A percentile compares a stretch with the other conserved stretches of the same genome.
Evolutionary conservation across 2,329 filamentous ascomycete genomes (phyloP).

Genomic region (Rutstroemia sp.): DNA sequence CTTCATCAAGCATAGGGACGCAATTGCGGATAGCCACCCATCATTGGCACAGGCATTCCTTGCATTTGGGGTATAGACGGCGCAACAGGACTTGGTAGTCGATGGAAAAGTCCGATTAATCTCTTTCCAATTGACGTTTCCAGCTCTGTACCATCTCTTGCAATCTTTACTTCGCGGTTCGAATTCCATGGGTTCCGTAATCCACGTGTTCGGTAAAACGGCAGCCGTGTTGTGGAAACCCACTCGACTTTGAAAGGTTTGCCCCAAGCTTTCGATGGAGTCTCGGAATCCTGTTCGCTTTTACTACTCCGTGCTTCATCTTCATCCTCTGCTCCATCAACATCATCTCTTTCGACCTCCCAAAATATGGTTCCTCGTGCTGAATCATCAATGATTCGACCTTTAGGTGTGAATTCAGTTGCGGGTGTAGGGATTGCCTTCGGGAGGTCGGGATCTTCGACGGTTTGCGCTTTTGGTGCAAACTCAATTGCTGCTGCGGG

Average conservation of each 20-base stretch:
- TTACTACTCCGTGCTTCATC: slow-evolving; percentile 32
- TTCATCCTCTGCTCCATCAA: slow-evolving; percentile 35
- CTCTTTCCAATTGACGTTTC: slow-evolving; percentile 74
- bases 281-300: slow-evolving; percentile 33
- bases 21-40: slow-evolving; percentile 21
- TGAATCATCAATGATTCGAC: slow-evolving; percentile 86
- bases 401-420: slow-evolving; percentile 70
- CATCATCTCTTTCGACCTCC: slow-evolving; percentile 66
- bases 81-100: slow-evolving; percentile 28
- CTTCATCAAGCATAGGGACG: slow-evolving; percentile 13
- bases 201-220: slow-evolving; percentile 83
- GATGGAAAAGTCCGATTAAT: slow-evolving; percentile 72
- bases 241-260: slow-evolving; percentile 89
- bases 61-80: slow-evolving; percentile 14
- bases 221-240: slow-evolving; percentile 74
- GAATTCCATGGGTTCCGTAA: slow-evolving; percentile 92
- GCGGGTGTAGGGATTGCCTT: slow-evolving; percentile 74
- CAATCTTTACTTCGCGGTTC: slow-evolving; percentile 93
- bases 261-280: slow-evolving; percentile 56
- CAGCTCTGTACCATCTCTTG: slow-evolving; percentile 86
- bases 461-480: slow-evolving; percentile 54
- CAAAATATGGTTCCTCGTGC: slow-evolving; percentile 95
- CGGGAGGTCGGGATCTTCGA: slow-evolving; percentile 58
- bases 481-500: slow-evolving; percentile 62
- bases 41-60: slow-evolving; percentile 11